phyloP scores from a whole-genome alignment of 2,329 filamentous ascomycete species.

The Grosmannia serpens region DNA sequence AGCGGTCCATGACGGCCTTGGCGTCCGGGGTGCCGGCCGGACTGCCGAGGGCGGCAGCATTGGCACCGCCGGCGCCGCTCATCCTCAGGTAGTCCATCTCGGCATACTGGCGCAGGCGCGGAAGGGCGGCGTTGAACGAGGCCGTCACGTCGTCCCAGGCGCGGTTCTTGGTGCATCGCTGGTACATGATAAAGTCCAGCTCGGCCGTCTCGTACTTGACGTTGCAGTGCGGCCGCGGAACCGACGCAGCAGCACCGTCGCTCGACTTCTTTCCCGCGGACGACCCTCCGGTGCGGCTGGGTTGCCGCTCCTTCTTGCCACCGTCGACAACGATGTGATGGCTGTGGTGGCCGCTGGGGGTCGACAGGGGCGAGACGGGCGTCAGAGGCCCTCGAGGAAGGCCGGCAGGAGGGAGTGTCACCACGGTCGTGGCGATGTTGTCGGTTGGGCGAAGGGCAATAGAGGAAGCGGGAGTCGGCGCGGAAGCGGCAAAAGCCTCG shows the following conservation, averaged over 20 bases:
- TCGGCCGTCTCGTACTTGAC: slow-evolving; percentile 15
- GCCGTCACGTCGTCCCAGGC: slow-evolving; percentile 14
- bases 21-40: background rate
- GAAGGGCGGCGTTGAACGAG: slow-evolving; percentile 12
- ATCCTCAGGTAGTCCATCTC: slow-evolving; percentile 8
- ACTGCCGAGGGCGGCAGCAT: background rate
- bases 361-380: background rate
- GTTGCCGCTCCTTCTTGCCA: background rate
- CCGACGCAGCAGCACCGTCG: background rate
- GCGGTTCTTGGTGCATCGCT: slow-evolving; percentile 14
- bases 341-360: background rate
- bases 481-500: background rate
- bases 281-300: background rate
- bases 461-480: background rate
- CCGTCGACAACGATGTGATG: background rate
- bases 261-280: background rate
- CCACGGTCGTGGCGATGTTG: slow-evolving; percentile 7
- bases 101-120: slow-evolving; percentile 13
- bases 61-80: background rate
- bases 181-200: slow-evolving; percentile 16
- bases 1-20: slow-evolving; percentile 7
- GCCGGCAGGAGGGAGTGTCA: slow-evolving; percentile 5
- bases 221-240: slow-evolving; percentile 13
- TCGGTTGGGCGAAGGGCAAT: background rate
- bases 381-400: slow-evolving; percentile 4